These are phyloP conservation scores for Chenopodium suecicum DNA, from an alignment of 148 eudicot species.

Conservation along the genomic window DNA sequence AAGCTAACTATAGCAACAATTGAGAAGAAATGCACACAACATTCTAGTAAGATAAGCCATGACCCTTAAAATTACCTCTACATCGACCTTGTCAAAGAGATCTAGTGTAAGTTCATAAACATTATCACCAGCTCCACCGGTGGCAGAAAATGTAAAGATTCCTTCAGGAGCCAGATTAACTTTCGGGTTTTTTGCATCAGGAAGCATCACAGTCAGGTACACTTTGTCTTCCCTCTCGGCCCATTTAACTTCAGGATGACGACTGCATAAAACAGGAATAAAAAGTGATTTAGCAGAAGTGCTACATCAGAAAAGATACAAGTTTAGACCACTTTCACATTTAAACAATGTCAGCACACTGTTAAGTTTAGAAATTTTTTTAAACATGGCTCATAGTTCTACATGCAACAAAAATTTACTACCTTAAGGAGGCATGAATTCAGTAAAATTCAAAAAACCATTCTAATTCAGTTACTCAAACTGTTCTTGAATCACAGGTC, in stretches of 20 bases:
- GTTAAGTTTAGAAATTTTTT: too few species aligned
- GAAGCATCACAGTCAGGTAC: conserved; percentile 67
- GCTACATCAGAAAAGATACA: background rate
- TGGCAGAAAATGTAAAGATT: conserved; percentile 68
- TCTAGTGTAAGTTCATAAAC: conserved; percentile 70
- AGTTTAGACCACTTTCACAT: background rate
- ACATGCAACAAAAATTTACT: too few species aligned
- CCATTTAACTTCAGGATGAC: conserved; percentile 97
- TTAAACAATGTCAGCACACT: too few species aligned
- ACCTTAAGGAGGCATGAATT: too few species aligned
- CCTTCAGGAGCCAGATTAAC: conserved; percentile 86
- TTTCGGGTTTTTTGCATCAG: conserved; percentile 85
- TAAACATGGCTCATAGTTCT: too few species aligned
- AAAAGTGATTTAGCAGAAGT: background rate
- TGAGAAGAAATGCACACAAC: background rate
- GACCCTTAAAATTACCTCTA: conserved; percentile 50
- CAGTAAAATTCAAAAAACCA: too few species aligned
- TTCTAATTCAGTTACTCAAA: too few species aligned
- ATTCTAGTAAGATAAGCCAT: background rate
- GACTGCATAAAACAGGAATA: conserved; percentile 40
- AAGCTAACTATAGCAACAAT: background rate
- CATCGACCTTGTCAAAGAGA: conserved; percentile 82
- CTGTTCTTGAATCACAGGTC: too few species aligned
- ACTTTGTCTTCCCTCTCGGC: conserved; percentile 87
- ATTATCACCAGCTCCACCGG: conserved; percentile 59